phyloP scores from a whole-genome alignment of 306 rosid species.

The Cucumis sativus region Cucumber_9930_V3 NC_026658.2:26180501-26181000 shows the following conservation, averaged over 20 bases:
- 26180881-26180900: slow-evolving; percentile 26
- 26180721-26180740: slow-evolving; percentile 5
- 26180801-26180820: slow-evolving; percentile 52
- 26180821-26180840: slow-evolving; percentile 70
- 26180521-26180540: background rate
- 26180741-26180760: slow-evolving; percentile 22
- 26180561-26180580: background rate
- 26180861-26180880: slow-evolving; percentile 79
- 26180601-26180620: background rate
- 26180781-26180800: slow-evolving; percentile 78
- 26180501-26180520: background rate
- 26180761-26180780: slow-evolving; percentile 70
- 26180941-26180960: slow-evolving; percentile 99
- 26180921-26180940: slow-evolving; percentile 52
- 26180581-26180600: background rate
- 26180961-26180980: slow-evolving; percentile 98
- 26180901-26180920: slow-evolving; percentile 17
- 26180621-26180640: background rate
- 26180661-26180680: background rate
- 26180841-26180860: slow-evolving; percentile 89
- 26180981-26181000: slow-evolving; percentile 98
- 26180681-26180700: background rate
- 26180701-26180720: background rate
- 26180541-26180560: background rate
- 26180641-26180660: background rate